Base-by-base conservation (phyloP, 2,329 filamentous ascomycete genomes). In the Aspergillus ibericus region DNA sequence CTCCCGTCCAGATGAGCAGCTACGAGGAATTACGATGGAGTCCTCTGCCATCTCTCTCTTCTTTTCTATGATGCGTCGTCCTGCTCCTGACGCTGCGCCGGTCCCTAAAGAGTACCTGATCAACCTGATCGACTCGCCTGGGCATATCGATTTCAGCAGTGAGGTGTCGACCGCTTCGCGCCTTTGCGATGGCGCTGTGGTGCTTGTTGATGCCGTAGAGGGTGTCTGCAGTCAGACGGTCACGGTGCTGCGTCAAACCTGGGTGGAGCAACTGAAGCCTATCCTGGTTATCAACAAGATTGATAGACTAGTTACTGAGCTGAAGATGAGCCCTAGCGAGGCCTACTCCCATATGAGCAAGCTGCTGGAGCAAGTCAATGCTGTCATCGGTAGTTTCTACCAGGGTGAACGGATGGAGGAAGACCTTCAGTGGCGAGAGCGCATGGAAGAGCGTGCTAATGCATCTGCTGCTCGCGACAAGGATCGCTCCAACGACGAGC, bases 1-100 rank as follows among this genome's bases (percentile, higher is more conserved):
- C 78, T 98, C 95, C 20, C 84, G 95, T 44, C 93, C 93, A 1
- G 95, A 99, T 77, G 95, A 99, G 76, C 95, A 99, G 78, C 85
- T 91, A 15, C 89, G 95, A 64, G 95, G 95, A 57, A 99, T 99
- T 72, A 99, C 95, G n/a, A 99, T 99, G 95, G 95, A 99, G 76
- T 98, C 95, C 0, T 98, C 93, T 5, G 95, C 95, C 62, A 99
- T 99, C 64, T 98, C 95, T 0, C 82, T 99, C 34, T 96, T 90
- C 77, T 99, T 99, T 75, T 96, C 93, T 35, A 91, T 98, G 84
- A 80, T 96, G 55, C 85, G 93, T 66, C 86, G 91, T 66, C 80
- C 85, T 36, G 81, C 85, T 1, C 88, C 89, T 1, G 88, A 92
- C 15, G 85, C 85, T 5, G 72, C 81, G 13, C 88, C 91, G 0